These are phyloP conservation scores for Calvatia gigantea DNA, from an alignment of 768 basidiomycete species.

Conservation along the genomic window DNA sequence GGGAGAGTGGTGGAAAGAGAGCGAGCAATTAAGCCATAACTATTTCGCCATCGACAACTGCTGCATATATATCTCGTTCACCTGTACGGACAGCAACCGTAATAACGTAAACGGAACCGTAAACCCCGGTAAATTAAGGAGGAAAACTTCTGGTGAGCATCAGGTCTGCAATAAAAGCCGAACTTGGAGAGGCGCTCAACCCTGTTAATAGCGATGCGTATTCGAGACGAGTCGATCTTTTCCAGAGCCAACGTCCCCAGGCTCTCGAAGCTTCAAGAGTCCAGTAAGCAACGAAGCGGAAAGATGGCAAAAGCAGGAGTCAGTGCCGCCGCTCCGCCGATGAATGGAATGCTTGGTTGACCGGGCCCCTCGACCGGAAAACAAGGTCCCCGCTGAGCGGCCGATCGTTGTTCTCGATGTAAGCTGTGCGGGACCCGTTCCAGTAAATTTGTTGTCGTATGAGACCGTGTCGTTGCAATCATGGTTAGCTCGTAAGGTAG, in stretches of 20 bases:
- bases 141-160: neutral
- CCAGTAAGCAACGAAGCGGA: too few species aligned
- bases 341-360: neutral
- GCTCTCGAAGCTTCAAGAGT: neutral
- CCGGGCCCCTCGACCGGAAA: neutral
- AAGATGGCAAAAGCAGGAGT: neutral
- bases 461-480: too few species aligned
- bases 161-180: neutral
- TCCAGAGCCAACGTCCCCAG: neutral
- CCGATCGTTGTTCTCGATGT: too few species aligned
- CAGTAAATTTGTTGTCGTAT: neutral
- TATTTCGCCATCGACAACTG: neutral
- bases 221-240: neutral
- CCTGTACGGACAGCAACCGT: neutral
- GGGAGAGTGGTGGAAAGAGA: neutral
- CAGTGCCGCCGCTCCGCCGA: neutral
- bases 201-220: neutral
- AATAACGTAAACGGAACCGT: neutral
- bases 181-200: neutral
- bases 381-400: neutral
- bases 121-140: conserved; percentile 1
- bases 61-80: neutral
- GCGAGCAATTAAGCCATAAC: conserved; percentile 1
- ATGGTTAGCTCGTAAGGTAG: too few species aligned
- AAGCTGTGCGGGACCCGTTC: too few species aligned